Evolutionary conservation across 2,329 filamentous ascomycete species (phyloP).

Genomic region (Neofusicoccum parvum): DNA sequence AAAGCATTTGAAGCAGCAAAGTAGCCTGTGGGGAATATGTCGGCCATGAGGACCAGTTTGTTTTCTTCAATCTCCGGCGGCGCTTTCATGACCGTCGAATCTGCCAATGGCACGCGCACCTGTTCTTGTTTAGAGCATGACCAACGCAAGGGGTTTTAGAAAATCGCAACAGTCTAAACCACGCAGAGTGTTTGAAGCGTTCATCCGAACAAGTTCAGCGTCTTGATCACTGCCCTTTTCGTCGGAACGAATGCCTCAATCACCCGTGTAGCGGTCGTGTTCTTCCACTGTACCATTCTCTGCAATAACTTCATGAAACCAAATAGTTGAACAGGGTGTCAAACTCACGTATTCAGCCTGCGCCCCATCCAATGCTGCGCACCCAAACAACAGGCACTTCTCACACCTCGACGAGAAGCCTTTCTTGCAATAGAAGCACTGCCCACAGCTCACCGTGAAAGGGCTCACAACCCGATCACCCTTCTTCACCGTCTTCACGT

Average conservation of each 20-base stretch:
- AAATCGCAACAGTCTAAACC: too few species aligned
- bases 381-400: conserved; percentile 71
- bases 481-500: conserved; percentile 67
- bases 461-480: conserved; percentile 82
- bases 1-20: conserved; percentile 82
- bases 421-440: conserved; percentile 83
- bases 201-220: too few species aligned
- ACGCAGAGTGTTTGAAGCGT: too few species aligned
- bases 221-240: too few species aligned
- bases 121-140: background rate
- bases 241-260: too few species aligned
- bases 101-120: conserved; percentile 72
- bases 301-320: background rate
- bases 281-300: background rate
- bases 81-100: conserved; percentile 76
- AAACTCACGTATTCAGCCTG: conserved; percentile 72
- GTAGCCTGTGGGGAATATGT: conserved; percentile 84
- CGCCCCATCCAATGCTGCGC: conserved; percentile 68
- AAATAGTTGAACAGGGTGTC: background rate
- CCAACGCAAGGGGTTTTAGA: background rate
- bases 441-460: conserved; percentile 65
- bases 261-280: too few species aligned
- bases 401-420: conserved; percentile 77
- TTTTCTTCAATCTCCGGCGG: conserved; percentile 71
- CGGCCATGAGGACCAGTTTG: conserved; percentile 82